Evolutionary conservation across 2,329 filamentous ascomycete species (phyloP), one percentile per base, ranked within the genome.

Genomic region (Penicillium occitanis): DNA sequence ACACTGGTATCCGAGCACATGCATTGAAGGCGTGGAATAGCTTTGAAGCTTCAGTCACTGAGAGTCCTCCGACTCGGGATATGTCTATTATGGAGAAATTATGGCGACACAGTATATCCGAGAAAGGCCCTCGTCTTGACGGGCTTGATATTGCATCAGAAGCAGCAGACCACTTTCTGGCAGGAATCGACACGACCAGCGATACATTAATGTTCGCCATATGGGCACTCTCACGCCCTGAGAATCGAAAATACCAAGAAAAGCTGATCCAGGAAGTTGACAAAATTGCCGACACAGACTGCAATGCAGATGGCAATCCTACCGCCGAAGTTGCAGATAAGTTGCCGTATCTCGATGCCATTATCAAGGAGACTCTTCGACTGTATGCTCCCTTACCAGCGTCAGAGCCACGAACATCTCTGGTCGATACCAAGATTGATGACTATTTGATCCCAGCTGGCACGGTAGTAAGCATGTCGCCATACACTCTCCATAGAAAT

Each of bases 141-240:
- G 79, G 81, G 37, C 69, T 84, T 6, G 81, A 85, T 22, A 81
- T 84, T 46, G 84, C 84, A 0, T 83, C 83, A 0, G 84, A 86
- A 71, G 80, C 77, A 13, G 83, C 84, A 0, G 84, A 86, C 63
- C 84, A 86, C 66, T 77, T 86, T 13, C 75, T 83, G 0, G 84
- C 84, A 0, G 84, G 83, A 0, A 83, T 85, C 10, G 82, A 86
- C 65, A 86, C 84, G 0, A 85, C 83, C 0, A 82, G 81, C 28
- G 83, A 86, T 60, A 83, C 83, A 0, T 67, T 84, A 1, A 84
- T 84, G 79, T 85, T 84, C 66, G 71, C 81, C 0, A 74, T 86
- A 14, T 85, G 82, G 81, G 74, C 79, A 0, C 75, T 86, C 0
- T 86, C 84, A 0, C 75, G 77, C 0, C 80, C 79, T 0, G 74